phyloP scores from a whole-genome alignment of 352 stramenopile genomes.

The Phytophthora hybrid region DNA sequence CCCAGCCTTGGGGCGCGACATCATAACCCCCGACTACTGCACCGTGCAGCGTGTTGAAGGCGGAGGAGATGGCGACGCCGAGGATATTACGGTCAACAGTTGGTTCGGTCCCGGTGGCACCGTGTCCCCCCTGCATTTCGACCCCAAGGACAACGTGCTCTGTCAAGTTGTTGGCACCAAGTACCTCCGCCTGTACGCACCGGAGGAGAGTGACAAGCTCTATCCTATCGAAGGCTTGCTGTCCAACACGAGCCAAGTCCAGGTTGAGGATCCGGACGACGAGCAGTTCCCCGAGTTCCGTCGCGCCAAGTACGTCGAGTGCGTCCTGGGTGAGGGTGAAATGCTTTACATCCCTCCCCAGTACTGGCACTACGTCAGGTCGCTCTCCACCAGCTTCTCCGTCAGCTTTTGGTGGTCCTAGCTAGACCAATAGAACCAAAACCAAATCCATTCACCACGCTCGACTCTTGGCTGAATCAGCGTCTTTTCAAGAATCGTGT shows the following conservation, averaged over 20 bases:
- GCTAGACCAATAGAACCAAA: conserved; percentile 13
- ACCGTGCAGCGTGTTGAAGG: conserved; percentile 58
- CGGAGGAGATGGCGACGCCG: conserved; percentile 49
- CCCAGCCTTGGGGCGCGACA: conserved; percentile 75
- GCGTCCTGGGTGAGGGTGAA: conserved; percentile 69
- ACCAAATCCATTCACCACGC: too few species aligned
- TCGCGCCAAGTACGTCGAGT: conserved; percentile 69
- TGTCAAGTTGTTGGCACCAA: conserved; percentile 89
- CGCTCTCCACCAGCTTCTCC: conserved; percentile 82
- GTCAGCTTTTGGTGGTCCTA: conserved; percentile 87
- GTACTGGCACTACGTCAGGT: conserved; percentile 92
- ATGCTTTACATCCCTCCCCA: conserved; percentile 91
- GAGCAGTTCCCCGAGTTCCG: conserved; percentile 63
- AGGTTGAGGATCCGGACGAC: conserved; percentile 63
- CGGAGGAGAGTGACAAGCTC: conserved; percentile 68
- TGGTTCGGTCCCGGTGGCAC: conserved; percentile 89
- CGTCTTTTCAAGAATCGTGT: conserved; percentile 23
- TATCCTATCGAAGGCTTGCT: conserved; percentile 89
- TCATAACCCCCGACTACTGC: conserved; percentile 92
- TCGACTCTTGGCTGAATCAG: background rate
- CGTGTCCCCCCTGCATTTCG: conserved; percentile 89
- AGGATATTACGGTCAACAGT: conserved; percentile 85
- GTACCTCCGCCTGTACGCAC: conserved; percentile 85
- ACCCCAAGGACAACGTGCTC: conserved; percentile 91
- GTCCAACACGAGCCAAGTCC: conserved; percentile 85